Percentiles rank a stretch among this genome's conserved stretches.
phyloP scores from a whole-genome alignment of 1,139 yeast genomes.

The Yamadazyma friedrichii region DNA sequence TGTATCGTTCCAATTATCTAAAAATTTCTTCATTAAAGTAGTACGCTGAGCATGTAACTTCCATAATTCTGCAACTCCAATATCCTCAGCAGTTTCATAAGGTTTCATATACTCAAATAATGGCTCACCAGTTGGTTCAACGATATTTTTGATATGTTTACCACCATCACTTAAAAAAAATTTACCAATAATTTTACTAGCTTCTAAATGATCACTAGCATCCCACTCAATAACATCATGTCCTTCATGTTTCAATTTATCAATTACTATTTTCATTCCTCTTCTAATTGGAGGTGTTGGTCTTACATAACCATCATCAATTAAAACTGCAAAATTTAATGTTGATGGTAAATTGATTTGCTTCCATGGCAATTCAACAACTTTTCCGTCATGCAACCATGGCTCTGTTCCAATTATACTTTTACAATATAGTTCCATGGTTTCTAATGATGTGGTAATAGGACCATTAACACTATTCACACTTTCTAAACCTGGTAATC shows the following conservation, averaged over 20 bases:
- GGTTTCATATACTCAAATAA: conserved; percentile 33
- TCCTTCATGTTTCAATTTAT: conserved; percentile 42
- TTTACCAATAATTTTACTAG: conserved; percentile 34
- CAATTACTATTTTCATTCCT: conserved; percentile 22
- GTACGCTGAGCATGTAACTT: conserved; percentile 36
- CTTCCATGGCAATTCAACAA: conserved; percentile 33
- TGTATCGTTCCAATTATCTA: conserved; percentile 39
- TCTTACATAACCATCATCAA: conserved; percentile 30
- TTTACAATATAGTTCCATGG: conserved; percentile 28
- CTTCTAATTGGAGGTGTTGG: conserved; percentile 40
- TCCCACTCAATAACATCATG: conserved; percentile 62
- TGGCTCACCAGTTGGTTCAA: conserved; percentile 47
- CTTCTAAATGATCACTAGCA: conserved; percentile 36
- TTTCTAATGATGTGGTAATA: conserved; percentile 24
- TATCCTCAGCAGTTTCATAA: conserved; percentile 29
- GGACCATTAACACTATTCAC: conserved; percentile 39
- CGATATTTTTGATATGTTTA: conserved; percentile 27
- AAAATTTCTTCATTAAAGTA: conserved; percentile 29
- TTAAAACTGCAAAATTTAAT: conserved; percentile 30
- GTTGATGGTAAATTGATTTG: conserved; percentile 21
- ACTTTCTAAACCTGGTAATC: conserved; percentile 53
- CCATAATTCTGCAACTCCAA: conserved; percentile 43
- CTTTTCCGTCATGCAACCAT: conserved; percentile 31
- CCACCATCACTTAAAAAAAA: conserved; percentile 51
- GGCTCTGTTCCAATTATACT: conserved; percentile 28